Base-by-base conservation (phyloP, 2,329 filamentous ascomycete species). In the Meredithiella fracta region DNA sequence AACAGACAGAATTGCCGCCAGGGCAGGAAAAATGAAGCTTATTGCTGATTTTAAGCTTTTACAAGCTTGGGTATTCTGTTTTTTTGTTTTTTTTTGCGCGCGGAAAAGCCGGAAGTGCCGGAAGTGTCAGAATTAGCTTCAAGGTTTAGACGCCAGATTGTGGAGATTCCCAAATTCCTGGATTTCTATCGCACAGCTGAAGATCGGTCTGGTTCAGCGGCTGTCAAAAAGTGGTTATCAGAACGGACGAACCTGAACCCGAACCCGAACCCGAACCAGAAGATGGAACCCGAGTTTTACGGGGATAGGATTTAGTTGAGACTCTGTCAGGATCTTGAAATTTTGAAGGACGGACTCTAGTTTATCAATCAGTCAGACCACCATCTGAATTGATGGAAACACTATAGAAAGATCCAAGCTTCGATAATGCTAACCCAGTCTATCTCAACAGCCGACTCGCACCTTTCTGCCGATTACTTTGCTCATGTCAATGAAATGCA, bases 401-500 rank as follows among this genome's bases (percentile, higher is more conserved):
- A n/a, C n/a, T 17, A 1, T 11, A 9, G 38, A 22, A 22, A 6
- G 23, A 40, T 17, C 20, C 5, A 34, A 34, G 29, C 29, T 34
- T 34, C 29, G 29, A 34, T 34, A 23, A 47, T 59, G 38, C 55
- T 58, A 47, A 55, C 51, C 17, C 29, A 23, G 51, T 17, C 14
- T 50, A 25, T 34, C 44, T 47, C 47, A 65, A 62, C 66, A 85
- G 82, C 82, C 62, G 82, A 85, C 65, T 86, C 82, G 60, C 83
- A 86, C 63, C 74, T 87, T 25, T 79, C 79, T 3, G 72, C 77
- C 59, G 79, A 79, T 63, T 86, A 85, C 68, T 86, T 86, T 62
- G 69, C 75, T 25, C 72, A 79, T 57, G 75, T 86, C 55, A 79
- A 78, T 22, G 74, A 73, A 54, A 77, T 84, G 72, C 83, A 86